Evolutionary conservation across 2,329 filamentous ascomycete genomes (phyloP).

Genomic region (Epichloe scottii): DNA sequence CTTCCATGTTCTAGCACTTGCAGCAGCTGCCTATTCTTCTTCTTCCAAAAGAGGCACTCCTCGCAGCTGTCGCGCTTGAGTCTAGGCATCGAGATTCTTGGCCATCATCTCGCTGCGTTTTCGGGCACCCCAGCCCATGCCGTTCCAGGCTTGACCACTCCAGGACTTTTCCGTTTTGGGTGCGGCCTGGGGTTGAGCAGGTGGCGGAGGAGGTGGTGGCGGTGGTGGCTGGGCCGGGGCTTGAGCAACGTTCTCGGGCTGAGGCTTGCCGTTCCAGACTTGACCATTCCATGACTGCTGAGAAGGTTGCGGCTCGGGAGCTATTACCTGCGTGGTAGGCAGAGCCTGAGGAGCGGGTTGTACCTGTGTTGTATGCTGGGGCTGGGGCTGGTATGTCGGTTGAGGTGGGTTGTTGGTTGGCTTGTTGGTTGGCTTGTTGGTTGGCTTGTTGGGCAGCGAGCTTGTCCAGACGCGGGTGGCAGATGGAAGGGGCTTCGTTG

Average conservation of each 20-base stretch:
- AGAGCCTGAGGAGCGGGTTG: not conserved
- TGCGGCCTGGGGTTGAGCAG: not conserved
- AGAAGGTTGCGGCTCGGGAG: not conserved
- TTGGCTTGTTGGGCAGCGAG: not conserved
- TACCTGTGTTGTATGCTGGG: not conserved
- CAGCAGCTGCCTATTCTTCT: not conserved
- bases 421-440: not conserved
- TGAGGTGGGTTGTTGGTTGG: not conserved
- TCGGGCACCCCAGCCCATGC: not conserved
- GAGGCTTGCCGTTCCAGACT: conserved; percentile 1
- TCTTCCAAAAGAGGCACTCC: not conserved
- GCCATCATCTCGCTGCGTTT: not conserved
- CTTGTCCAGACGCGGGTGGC: not conserved
- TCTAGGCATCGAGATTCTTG: not conserved
- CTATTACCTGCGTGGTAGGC: not conserved
- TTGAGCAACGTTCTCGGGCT: not conserved
- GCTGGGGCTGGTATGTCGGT: not conserved
- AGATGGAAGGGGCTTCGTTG: not conserved
- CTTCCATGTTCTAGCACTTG: not conserved
- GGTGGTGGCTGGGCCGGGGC: not conserved
- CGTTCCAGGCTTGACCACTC: conserved; percentile 5
- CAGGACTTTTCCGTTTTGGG: not conserved
- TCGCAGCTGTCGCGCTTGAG: not conserved
- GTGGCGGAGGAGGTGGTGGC: not conserved
- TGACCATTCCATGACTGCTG: not conserved